Percentiles rank a stretch among this genome's conserved stretches.
These are phyloP conservation scores for Akanthomyces muscarius DNA, from an alignment of 2,329 filamentous ascomycete species.

Conservation along the genomic window DNA sequence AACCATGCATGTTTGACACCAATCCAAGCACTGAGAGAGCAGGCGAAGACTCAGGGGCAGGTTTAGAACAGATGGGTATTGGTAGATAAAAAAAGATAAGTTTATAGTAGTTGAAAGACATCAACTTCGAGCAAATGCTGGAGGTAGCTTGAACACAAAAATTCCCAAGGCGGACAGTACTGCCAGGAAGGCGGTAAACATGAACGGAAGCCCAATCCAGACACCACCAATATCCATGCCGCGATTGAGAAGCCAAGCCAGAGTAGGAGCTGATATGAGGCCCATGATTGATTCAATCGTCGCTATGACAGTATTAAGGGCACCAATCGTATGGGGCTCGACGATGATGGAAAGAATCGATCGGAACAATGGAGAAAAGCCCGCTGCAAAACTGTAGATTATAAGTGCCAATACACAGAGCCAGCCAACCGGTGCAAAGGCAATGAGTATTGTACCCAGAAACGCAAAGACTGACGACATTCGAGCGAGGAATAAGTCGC, in stretches of 20 bases:
- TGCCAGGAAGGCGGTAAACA: constrained; percentile 34
- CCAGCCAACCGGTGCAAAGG: constrained; percentile 32
- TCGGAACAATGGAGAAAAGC: constrained; percentile 41
- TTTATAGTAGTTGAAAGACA: background rate
- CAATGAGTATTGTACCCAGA: constrained; percentile 35
- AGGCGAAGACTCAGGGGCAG: no score
- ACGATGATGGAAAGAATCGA: constrained; percentile 51
- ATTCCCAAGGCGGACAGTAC: constrained; percentile 28
- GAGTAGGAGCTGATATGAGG: constrained; percentile 42
- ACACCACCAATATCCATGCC: constrained; percentile 44
- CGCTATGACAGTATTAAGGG: constrained; percentile 49
- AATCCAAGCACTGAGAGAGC: no score
- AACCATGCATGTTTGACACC: no score
- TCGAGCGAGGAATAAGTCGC: constrained; percentile 40
- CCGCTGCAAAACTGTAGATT: constrained; percentile 42
- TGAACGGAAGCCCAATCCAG: constrained; percentile 49
- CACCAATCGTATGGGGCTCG: constrained; percentile 50
- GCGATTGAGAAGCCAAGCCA: constrained; percentile 43
- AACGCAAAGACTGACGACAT: constrained; percentile 30
- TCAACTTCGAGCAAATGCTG: background rate
- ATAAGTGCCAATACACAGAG: constrained; percentile 39
- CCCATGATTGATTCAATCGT: constrained; percentile 47
- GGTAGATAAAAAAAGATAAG: background rate
- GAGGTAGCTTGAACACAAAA: constrained; percentile 28
- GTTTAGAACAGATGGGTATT: no score